A percentile compares a stretch with the other conserved stretches of the same genome.
Conservation (phyloP, 192 early-diverging fungal species). For the Phlyctochytrium arcticum region DNA sequence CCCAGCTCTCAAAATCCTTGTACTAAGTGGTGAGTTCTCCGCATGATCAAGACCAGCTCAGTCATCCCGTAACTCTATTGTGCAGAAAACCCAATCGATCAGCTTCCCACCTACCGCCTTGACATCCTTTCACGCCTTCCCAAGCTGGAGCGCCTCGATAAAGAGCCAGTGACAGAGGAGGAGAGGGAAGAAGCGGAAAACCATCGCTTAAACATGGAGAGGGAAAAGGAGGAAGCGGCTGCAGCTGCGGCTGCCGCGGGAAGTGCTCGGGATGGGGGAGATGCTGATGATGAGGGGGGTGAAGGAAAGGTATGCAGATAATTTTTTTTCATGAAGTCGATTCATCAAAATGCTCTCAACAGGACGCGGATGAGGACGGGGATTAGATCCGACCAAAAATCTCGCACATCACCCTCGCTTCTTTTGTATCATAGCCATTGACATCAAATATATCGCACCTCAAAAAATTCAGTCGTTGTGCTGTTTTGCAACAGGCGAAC, state of each 20-base stretch:
- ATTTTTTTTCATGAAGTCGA: not conserved
- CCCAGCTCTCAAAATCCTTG: slow-evolving; percentile 33
- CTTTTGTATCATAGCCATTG: no score
- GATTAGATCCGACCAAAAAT: not conserved
- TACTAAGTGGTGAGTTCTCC: slow-evolving; percentile 42
- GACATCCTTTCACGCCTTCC: slow-evolving; percentile 41
- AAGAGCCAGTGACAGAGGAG: slow-evolving; percentile 48
- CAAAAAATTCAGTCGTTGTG: no score
- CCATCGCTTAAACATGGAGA: slow-evolving; percentile 1
- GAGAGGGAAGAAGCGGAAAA: slow-evolving; percentile 49
- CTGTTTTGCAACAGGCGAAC: no score
- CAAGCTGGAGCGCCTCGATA: slow-evolving; percentile 50
- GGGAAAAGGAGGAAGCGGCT: not conserved
- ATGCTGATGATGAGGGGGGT: not conserved
- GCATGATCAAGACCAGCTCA: no score
- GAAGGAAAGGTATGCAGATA: not conserved
- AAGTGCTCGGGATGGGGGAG: no score
- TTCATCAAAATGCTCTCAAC: no score
- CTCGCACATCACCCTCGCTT: no score
- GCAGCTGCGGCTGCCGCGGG: not conserved
- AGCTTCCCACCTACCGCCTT: slow-evolving; percentile 45
- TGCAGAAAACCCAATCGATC: slow-evolving; percentile 47
- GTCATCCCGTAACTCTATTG: no score
- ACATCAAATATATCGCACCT: no score
- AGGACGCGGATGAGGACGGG: not conserved